Conservation (phyloP, 371 early-diverging fungal genomes). For the Circinella minor region DNA sequence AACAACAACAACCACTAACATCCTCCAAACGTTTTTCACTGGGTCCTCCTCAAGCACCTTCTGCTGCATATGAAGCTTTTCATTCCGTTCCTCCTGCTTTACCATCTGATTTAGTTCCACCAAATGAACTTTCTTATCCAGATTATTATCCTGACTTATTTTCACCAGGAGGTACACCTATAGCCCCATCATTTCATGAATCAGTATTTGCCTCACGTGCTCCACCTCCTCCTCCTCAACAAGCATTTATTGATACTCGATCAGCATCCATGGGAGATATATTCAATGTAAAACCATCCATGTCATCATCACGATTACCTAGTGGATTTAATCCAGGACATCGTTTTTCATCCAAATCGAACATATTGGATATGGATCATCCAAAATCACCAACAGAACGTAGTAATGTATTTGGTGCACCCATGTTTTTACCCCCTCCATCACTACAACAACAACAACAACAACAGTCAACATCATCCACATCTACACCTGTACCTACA, state of each 20-base stretch:
- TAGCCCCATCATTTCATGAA: conserved; percentile 11
- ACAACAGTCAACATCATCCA: conserved; percentile 7
- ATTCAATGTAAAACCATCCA: conserved; percentile 12
- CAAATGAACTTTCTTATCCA: conserved; percentile 48
- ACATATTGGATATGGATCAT: conserved; percentile 5
- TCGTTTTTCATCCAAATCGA: conserved; percentile 21
- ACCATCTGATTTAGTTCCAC: conserved; percentile 52
- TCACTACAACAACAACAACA: conserved; percentile 13
- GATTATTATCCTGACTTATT: conserved; percentile 54
- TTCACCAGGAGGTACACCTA: conserved; percentile 27
- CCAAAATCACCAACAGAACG: conserved; percentile 4
- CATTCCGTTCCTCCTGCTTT: conserved; percentile 44
- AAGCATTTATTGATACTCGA: conserved; percentile 3
- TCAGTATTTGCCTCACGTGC: conserved; percentile 31
- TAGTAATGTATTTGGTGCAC: conserved; percentile 5
- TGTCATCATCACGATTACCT: conserved; percentile 24
- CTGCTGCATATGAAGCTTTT: conserved; percentile 48
- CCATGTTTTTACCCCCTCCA: conserved; percentile 8
- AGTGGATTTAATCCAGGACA: conserved; percentile 18
- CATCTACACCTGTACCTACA: conserved; percentile 8
- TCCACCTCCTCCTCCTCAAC: conserved; percentile 10
- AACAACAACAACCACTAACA: background rate
- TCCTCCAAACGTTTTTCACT: conserved; percentile 13
- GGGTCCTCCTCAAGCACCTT: background rate
- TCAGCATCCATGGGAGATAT: conserved; percentile 18